phyloP scores from a whole-genome alignment of 306 rosid species.

The Trifolium pratense region DNA sequence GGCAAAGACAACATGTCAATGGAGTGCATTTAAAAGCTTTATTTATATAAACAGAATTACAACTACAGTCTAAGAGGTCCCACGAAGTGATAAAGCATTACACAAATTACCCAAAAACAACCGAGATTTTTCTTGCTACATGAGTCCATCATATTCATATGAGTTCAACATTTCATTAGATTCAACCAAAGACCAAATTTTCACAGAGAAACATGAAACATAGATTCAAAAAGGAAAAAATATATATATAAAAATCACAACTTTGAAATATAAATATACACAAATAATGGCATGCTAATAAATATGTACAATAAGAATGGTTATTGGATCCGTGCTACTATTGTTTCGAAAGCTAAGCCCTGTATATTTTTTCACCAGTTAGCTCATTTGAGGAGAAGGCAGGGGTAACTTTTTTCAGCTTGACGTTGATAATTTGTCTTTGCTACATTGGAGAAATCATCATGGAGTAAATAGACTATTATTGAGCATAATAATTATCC shows the following conservation, averaged over 20 bases:
- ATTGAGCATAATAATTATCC: conserved; percentile 37
- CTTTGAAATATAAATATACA: conserved; percentile 7
- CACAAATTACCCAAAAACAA: too few relatives aligned
- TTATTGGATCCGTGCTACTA: conserved; percentile 8
- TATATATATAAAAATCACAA: not conserved
- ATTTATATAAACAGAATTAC: too few relatives aligned
- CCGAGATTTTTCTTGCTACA: too few relatives aligned
- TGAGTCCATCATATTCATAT: too few relatives aligned
- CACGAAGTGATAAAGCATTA: too few relatives aligned
- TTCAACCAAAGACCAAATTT: conserved; percentile 5
- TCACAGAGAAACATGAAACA: conserved; percentile 22
- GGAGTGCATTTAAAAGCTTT: too few relatives aligned
- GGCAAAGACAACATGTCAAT: too few relatives aligned
- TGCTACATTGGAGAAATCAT: conserved; percentile 39
- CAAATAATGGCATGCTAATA: conserved; percentile 34
- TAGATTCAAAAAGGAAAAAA: not conserved
- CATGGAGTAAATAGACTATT: conserved; percentile 20
- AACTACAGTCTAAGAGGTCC: too few relatives aligned
- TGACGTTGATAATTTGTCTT: conserved; percentile 22
- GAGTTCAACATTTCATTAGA: not conserved
- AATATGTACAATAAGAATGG: conserved; percentile 46
- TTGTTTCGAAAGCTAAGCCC: conserved; percentile 18
- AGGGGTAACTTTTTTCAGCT: conserved; percentile 34
- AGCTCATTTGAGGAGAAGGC: conserved; percentile 12
- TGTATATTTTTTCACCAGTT: not conserved